Evolutionary conservation across 257 asterid species (phyloP).

Genomic region (Nicotiana tabacum): DNA sequence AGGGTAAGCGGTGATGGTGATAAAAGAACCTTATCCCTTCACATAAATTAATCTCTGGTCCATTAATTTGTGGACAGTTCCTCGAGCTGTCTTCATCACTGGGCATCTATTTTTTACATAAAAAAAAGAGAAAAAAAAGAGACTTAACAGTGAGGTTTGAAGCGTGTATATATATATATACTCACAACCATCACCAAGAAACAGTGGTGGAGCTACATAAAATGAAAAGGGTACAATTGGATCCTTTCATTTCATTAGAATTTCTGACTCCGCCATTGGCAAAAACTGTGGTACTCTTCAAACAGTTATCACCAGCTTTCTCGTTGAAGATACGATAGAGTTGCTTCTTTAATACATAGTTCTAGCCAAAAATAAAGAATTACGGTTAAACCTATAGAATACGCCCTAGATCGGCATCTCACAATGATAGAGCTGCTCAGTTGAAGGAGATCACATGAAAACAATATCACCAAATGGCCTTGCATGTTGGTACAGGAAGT

Average conservation of each 20-base stretch:
- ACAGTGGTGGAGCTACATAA: too few species aligned
- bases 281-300: not conserved
- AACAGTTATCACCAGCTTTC: not conserved
- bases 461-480: not conserved
- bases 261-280: too few species aligned
- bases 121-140: not conserved
- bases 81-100: conserved; percentile 1
- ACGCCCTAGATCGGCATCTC: too few species aligned
- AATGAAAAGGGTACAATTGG: too few species aligned
- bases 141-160: too few species aligned
- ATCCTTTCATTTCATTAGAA: too few species aligned
- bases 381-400: too few species aligned
- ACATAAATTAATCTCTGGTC: conserved; percentile 7
- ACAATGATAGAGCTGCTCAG: not conserved
- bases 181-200: too few species aligned
- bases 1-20: not conserved
- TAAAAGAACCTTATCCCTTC: not conserved
- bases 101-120: not conserved
- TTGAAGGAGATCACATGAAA: not conserved
- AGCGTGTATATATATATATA: too few species aligned
- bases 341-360: too few species aligned
- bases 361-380: too few species aligned
- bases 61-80: conserved; percentile 5
- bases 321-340: not conserved
- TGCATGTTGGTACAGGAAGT: conserved; percentile 11